These are phyloP conservation scores for Clathrospora elynae DNA, from an alignment of 2,329 filamentous ascomycete species.

Conservation along the genomic window DNA sequence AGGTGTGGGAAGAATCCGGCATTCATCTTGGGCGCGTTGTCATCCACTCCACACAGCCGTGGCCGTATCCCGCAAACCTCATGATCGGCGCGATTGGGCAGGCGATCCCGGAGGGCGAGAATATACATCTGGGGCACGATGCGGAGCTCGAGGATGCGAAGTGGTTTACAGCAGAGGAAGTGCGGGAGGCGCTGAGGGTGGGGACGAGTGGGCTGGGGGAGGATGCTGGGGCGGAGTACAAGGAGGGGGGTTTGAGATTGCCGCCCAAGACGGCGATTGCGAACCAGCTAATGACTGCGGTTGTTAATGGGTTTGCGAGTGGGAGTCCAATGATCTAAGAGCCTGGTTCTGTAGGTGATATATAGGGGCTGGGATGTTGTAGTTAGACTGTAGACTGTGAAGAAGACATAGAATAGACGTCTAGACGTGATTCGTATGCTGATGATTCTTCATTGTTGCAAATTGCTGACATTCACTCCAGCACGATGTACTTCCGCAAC, in stretches of 20 bases:
- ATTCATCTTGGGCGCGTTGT: constrained; percentile 57
- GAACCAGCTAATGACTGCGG: constrained; percentile 81
- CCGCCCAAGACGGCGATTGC: constrained; percentile 91
- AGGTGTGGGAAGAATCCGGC: constrained; percentile 59
- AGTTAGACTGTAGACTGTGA: constrained; percentile 5
- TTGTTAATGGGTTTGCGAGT: constrained; percentile 74
- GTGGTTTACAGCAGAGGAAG: constrained; percentile 85
- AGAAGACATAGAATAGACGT: constrained; percentile 8
- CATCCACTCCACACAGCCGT: constrained; percentile 58
- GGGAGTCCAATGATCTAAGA: constrained; percentile 52
- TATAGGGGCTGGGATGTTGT: neutral
- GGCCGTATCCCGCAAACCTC: constrained; percentile 60
- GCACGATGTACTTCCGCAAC: constrained; percentile 90
- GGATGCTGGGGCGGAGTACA: constrained; percentile 67
- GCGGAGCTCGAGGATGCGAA: constrained; percentile 87
- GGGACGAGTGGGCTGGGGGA: constrained; percentile 73
- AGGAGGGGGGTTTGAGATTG: constrained; percentile 76
- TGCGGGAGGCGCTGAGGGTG: constrained; percentile 71
- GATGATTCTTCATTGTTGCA: constrained; percentile 8
- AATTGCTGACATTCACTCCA: constrained; percentile 61
- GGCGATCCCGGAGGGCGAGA: constrained; percentile 78
- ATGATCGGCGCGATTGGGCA: constrained; percentile 78
- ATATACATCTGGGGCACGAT: constrained; percentile 82
- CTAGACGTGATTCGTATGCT: constrained; percentile 4
- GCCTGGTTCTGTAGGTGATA: neutral